A percentile compares a stretch with the other conserved stretches of the same genome.
phyloP scores from a whole-genome alignment of 2,329 filamentous ascomycete genomes.

The Proliferodiscus dingleyae region DNA sequence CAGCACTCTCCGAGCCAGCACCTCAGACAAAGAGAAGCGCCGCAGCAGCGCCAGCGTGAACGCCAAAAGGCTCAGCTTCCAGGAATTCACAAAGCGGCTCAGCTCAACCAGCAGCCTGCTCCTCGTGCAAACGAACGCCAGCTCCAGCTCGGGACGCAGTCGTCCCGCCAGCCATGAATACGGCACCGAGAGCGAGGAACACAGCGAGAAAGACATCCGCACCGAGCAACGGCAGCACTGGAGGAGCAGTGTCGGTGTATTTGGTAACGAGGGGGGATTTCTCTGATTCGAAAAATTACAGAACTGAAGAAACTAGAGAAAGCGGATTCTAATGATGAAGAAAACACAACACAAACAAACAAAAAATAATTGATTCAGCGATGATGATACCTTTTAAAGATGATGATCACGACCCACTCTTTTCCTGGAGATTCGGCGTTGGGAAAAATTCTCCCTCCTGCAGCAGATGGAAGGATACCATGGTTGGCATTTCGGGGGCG shows the following conservation, averaged over 20 bases:
- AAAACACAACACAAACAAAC: too few species aligned
- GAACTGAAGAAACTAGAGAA: too few species aligned
- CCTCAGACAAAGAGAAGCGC: slow-evolving; percentile 38
- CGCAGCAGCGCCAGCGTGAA: slow-evolving; percentile 49
- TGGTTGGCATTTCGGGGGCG: neutral
- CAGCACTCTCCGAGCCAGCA: slow-evolving; percentile 13
- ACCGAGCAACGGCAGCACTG: slow-evolving; percentile 45
- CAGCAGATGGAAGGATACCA: neutral
- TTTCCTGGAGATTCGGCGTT: neutral
- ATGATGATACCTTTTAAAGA: slow-evolving; percentile 1
- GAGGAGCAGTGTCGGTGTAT: slow-evolving; percentile 52
- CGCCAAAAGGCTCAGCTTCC: slow-evolving; percentile 57
- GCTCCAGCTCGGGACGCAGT: slow-evolving; percentile 24
- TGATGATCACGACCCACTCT: slow-evolving; percentile 4
- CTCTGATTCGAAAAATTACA: slow-evolving; percentile 35
- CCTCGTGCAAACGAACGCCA: slow-evolving; percentile 52
- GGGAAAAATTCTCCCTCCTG: neutral
- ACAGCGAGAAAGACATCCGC: slow-evolving; percentile 6
- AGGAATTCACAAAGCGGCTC: slow-evolving; percentile 55
- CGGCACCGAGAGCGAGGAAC: slow-evolving; percentile 10
- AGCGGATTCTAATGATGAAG: too few species aligned
- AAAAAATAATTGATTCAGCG: too few species aligned
- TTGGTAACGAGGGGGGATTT: slow-evolving; percentile 50
- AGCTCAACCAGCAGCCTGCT: slow-evolving; percentile 58
- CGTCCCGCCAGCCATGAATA: slow-evolving; percentile 23